Percentiles rank a stretch among this genome's conserved stretches.
These are phyloP conservation scores for Pyrenula aspistea DNA, from an alignment of 495 filamentous ascomycete genomes.

Conservation along the genomic window DNA sequence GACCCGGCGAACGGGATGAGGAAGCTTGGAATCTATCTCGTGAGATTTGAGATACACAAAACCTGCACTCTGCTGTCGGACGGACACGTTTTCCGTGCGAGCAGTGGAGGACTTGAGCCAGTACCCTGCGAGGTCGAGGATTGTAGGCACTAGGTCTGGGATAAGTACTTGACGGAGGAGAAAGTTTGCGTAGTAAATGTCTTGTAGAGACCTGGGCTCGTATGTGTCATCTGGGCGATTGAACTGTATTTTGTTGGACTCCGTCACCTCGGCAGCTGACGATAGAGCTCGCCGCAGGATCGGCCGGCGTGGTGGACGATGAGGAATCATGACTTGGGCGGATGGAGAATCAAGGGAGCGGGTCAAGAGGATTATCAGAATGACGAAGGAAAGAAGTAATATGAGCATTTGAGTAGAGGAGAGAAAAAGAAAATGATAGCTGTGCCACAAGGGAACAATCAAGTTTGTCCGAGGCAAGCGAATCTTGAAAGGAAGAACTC, in stretches of 20 bases:
- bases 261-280: not conserved
- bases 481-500: no score
- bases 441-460: not conserved
- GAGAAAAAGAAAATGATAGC: not conserved
- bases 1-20: constrained; percentile 27
- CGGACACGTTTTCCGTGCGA: not conserved
- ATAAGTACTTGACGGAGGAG: not conserved
- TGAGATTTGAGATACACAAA: not conserved
- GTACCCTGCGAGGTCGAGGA: not conserved
- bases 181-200: not conserved
- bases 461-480: no score
- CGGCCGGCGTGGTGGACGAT: not conserved
- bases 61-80: not conserved
- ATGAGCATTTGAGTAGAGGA: not conserved
- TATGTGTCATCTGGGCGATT: not conserved
- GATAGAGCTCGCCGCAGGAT: not conserved
- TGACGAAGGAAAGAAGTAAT: not conserved
- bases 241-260: not conserved
- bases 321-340: not conserved
- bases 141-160: not conserved
- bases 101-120: not conserved
- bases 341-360: not conserved
- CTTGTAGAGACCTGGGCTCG: not conserved
- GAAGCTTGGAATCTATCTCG: not conserved
- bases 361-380: not conserved